phyloP scores from a whole-genome alignment of 345 rosid genomes.

The Gossypium herbaceum region DNA sequence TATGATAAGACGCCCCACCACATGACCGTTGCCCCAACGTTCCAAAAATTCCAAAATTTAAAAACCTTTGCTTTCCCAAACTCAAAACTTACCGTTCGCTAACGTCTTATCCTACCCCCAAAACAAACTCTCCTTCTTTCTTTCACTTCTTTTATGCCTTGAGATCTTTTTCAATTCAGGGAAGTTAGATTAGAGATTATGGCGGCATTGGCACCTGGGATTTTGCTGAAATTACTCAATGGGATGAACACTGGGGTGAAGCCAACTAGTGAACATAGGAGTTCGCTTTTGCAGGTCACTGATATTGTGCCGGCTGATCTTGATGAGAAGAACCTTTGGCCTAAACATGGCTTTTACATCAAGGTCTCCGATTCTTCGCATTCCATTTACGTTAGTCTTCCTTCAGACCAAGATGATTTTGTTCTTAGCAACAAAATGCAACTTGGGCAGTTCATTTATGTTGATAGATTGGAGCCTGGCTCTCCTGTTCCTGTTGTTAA shows the following conservation, averaged over 20 bases:
- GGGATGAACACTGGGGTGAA: slow-evolving; percentile 86
- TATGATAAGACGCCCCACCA: not conserved
- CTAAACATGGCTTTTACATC: slow-evolving; percentile 85
- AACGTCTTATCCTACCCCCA: not conserved
- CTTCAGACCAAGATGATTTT: slow-evolving; percentile 71
- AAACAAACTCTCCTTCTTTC: not conserved
- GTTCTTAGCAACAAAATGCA: slow-evolving; percentile 90
- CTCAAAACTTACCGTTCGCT: slow-evolving; percentile 37
- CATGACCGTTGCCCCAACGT: slow-evolving; percentile 61
- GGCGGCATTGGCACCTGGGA: slow-evolving; percentile 85
- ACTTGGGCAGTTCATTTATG: slow-evolving; percentile 87
- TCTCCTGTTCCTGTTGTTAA: slow-evolving; percentile 84
- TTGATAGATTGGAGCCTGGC: slow-evolving; percentile 83
- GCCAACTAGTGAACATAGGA: slow-evolving; percentile 82
- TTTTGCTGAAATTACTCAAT: slow-evolving; percentile 65
- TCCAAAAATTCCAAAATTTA: slow-evolving; percentile 28
- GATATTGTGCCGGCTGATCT: slow-evolving; percentile 95
- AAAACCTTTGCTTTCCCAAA: slow-evolving; percentile 3
- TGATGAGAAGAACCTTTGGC: slow-evolving; percentile 85
- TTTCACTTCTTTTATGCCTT: slow-evolving; percentile 4
- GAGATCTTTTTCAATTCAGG: not conserved
- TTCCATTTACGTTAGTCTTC: slow-evolving; percentile 85
- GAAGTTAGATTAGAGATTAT: slow-evolving; percentile 21
- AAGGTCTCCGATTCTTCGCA: slow-evolving; percentile 94
- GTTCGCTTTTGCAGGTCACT: slow-evolving; percentile 80